phyloP scores from a whole-genome alignment of 2,329 filamentous ascomycete species.

The Monosporascus sp. region DNA sequence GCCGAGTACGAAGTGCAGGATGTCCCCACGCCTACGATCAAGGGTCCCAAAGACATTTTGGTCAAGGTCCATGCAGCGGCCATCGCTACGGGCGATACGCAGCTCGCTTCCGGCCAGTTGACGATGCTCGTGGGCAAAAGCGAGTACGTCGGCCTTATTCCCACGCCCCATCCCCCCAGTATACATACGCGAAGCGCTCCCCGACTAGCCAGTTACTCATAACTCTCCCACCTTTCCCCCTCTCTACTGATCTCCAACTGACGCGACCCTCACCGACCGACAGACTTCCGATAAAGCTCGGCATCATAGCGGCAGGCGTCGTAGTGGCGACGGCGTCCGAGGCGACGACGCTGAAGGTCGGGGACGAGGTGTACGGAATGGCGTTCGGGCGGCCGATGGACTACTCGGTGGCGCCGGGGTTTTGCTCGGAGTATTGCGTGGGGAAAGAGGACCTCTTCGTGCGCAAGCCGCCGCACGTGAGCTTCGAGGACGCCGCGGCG shows the following conservation, averaged over 20 bases:
- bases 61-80: slow-evolving; percentile 33
- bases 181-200: neutral
- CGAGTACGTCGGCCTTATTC: slow-evolving; percentile 18
- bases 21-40: slow-evolving; percentile 40
- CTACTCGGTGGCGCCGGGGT: slow-evolving; percentile 22
- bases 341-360: slow-evolving; percentile 24
- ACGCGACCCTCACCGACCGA: neutral
- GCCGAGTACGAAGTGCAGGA: slow-evolving; percentile 34
- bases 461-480: slow-evolving; percentile 22
- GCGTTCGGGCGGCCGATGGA: slow-evolving; percentile 34
- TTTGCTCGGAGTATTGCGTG: slow-evolving; percentile 37
- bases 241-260: neutral
- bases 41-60: slow-evolving; percentile 37
- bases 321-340: slow-evolving; percentile 24
- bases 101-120: slow-evolving; percentile 21
- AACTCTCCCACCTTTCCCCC: neutral
- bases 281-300: slow-evolving; percentile 21
- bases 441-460: slow-evolving; percentile 29
- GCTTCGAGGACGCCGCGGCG: slow-evolving; percentile 32
- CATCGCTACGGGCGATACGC: slow-evolving; percentile 32
- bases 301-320: slow-evolving; percentile 24
- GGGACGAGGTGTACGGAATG: slow-evolving; percentile 35
- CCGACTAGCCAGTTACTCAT: neutral
- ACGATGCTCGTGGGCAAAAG: slow-evolving; percentile 19
- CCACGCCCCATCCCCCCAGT: neutral